Conservation (phyloP, 352 stramenopile genomes). For the Phytophthora pseudosyringae region DNA sequence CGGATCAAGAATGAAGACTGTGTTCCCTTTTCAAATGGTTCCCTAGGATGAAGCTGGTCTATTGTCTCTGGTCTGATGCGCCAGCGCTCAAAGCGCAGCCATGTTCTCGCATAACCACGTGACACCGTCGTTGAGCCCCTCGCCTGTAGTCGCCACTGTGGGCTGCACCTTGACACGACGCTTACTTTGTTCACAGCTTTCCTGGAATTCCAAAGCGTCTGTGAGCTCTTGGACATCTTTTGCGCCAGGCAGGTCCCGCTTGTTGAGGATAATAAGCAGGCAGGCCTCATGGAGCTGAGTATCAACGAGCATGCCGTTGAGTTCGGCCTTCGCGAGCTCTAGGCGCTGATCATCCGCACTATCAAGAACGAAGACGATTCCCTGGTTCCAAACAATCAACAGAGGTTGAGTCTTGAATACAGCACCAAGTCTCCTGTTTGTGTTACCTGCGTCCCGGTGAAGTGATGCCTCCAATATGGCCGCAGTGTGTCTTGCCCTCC, state of each 20-base stretch:
- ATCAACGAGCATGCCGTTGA: conserved; percentile 74
- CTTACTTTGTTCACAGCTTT: conserved; percentile 51
- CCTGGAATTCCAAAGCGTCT: conserved; percentile 54
- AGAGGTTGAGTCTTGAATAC: not conserved
- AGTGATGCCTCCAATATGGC: conserved; percentile 87
- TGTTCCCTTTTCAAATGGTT: conserved; percentile 10
- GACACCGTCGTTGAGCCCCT: conserved; percentile 76
- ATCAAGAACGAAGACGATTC: conserved; percentile 88
- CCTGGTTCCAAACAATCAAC: conserved; percentile 32
- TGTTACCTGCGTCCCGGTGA: conserved; percentile 80
- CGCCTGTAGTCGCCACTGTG: conserved; percentile 77
- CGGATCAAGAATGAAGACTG: conserved; percentile 41
- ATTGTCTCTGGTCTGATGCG: conserved; percentile 6
- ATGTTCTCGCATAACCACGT: conserved; percentile 85
- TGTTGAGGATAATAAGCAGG: conserved; percentile 81
- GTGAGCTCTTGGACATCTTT: conserved; percentile 61
- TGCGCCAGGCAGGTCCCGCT: conserved; percentile 66
- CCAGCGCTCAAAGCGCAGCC: conserved; percentile 53
- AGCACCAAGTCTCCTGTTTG: not conserved
- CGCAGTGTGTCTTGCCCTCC: conserved; percentile 80
- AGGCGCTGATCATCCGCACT: conserved; percentile 70
- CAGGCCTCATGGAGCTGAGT: conserved; percentile 71
- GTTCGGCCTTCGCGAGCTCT: conserved; percentile 73
- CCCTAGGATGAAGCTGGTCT: conserved; percentile 12
- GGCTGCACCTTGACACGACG: conserved; percentile 71